phyloP scores from a whole-genome alignment of 169 alveolate genomes.

The Eimeria acervulina region DNA sequence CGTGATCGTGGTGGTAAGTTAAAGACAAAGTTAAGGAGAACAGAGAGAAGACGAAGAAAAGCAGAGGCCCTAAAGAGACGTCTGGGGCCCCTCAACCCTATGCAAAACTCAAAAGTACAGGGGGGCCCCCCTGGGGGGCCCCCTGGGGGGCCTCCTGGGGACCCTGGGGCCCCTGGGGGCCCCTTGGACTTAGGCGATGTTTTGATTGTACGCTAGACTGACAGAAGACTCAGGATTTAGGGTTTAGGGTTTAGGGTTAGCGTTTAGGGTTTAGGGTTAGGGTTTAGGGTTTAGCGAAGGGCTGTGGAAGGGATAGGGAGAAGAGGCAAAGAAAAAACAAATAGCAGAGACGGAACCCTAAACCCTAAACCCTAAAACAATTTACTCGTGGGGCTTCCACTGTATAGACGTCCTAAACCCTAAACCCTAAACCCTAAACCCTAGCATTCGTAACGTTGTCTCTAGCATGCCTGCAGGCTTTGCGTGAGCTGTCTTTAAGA shows the following conservation, averaged over 20 bases:
- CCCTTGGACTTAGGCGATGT: not conserved
- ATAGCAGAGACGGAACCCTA: not conserved
- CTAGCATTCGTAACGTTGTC: not conserved
- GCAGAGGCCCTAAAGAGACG: not conserved
- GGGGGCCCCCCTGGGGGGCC: no score
- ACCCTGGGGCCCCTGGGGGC: no score
- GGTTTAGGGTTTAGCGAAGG: not conserved
- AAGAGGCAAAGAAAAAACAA: no score
- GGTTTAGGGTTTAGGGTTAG: not conserved
- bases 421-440: not conserved
- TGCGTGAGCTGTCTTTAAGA: no score
- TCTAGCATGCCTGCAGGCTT: no score
- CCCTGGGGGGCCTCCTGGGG: not conserved
- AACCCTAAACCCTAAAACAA: constrained; percentile 11
- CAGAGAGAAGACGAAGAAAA: not conserved
- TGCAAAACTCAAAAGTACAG: not conserved
- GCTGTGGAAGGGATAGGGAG: not conserved
- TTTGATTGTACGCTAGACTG: not conserved
- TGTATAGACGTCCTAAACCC: not conserved
- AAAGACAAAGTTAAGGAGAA: not conserved
- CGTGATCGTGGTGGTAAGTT: not conserved
- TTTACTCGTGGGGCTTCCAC: not conserved
- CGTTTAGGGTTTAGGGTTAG: not conserved
- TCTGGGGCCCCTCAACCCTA: not conserved
- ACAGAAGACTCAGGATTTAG: not conserved